Percentiles rank a stretch among this genome's conserved stretches.
These are phyloP conservation scores for Alisma plantagoaquatica DNA, from an alignment of 106 monocot species.

Conservation along the genomic window DNA sequence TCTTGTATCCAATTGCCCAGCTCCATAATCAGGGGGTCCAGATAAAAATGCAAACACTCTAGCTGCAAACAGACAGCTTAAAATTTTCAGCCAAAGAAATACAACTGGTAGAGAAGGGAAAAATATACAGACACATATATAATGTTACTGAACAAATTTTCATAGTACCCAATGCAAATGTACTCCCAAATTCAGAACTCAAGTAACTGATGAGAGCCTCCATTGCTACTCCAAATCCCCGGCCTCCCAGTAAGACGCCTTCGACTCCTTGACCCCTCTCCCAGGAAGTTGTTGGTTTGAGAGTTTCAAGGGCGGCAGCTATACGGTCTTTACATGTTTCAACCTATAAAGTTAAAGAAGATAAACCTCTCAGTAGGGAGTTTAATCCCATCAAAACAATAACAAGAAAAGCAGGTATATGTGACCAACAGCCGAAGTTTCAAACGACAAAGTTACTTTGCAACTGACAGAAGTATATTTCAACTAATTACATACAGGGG, in stretches of 20 bases:
- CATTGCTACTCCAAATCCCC: constrained; percentile 93
- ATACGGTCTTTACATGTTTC: constrained; percentile 91
- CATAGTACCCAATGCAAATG: constrained; percentile 83
- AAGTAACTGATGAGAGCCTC: constrained; percentile 73
- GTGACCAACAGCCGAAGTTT: no score
- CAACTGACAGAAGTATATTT: not conserved
- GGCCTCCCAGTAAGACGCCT: constrained; percentile 70
- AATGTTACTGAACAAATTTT: not conserved
- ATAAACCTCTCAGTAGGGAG: not conserved
- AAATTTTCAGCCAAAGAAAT: no score
- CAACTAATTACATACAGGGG: constrained; percentile 57
- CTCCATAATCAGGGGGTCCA: constrained; percentile 99
- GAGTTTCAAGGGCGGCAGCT: constrained; percentile 87
- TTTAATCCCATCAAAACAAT: not conserved
- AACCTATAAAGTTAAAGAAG: constrained; percentile 37
- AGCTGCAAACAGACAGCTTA: constrained; percentile 42
- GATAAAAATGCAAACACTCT: constrained; percentile 99
- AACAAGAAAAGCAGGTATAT: no score
- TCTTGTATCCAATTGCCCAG: constrained; percentile 92
- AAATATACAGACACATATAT: not conserved
- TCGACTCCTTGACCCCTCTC: constrained; percentile 82
- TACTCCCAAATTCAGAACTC: constrained; percentile 90
- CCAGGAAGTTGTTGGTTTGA: constrained; percentile 88
- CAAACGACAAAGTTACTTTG: not conserved
- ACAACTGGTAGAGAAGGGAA: no score